A percentile compares a stretch with the other conserved stretches of the same genome.
These are phyloP conservation scores for Solanum hybrid DNA, from an alignment of 305 asterid species.

Conservation along the genomic window DNA sequence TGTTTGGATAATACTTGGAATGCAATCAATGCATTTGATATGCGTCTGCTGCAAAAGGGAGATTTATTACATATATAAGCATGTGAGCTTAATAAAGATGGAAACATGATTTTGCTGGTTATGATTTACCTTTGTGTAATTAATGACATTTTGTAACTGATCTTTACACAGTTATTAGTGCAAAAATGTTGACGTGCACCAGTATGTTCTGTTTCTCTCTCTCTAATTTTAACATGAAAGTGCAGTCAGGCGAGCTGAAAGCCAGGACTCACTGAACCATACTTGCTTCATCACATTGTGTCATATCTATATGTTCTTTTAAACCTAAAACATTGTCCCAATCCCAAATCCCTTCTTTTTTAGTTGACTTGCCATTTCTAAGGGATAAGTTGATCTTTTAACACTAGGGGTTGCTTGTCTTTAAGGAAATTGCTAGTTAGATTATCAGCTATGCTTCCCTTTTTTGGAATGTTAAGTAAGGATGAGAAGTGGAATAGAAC, in stretches of 20 bases:
- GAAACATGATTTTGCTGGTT: background rate
- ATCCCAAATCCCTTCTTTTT: background rate
- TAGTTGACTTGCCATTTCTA: background rate
- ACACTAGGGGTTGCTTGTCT: background rate
- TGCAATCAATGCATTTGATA: background rate
- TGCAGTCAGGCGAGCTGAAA: background rate
- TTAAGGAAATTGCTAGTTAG: background rate
- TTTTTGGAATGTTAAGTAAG: background rate
- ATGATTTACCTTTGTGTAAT: background rate
- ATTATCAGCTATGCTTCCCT: background rate
- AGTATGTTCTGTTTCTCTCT: conserved; percentile 22
- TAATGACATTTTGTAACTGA: background rate
- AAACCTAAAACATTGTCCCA: background rate
- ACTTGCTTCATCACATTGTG: background rate
- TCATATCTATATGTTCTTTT: background rate
- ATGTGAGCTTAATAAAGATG: background rate
- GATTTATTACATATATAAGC: background rate
- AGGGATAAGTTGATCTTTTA: background rate
- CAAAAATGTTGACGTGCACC: conserved; percentile 26
- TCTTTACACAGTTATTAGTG: conserved; percentile 30
- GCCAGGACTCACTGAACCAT: background rate
- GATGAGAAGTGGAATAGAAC: background rate
- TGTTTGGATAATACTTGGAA: background rate
- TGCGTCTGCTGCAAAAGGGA: background rate
- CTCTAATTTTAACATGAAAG: background rate